Percentiles rank a stretch among this genome's conserved stretches.
Conservation (phyloP, 352 stramenopile genomes). For the Stephanocyclus meneghinianus region DNA sequence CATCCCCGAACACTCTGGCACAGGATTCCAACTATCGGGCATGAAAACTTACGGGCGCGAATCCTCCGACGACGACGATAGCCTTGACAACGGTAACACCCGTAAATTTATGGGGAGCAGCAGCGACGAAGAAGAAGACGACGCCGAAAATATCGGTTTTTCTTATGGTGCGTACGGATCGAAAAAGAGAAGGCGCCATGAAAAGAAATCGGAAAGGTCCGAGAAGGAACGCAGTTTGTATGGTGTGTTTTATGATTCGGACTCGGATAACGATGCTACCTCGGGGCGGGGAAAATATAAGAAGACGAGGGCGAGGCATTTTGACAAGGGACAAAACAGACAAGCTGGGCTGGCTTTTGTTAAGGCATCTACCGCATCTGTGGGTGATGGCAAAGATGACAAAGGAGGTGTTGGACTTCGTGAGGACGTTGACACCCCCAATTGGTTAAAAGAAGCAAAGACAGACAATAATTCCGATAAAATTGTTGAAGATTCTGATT, state of each 20-base stretch:
- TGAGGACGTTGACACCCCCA: neutral
- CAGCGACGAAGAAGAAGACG: conserved; percentile 13
- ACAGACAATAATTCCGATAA: too few relatives aligned
- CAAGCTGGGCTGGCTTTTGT: conserved; percentile 49
- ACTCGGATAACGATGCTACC: conserved; percentile 24
- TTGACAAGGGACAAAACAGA: conserved; percentile 37
- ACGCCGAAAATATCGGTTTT: conserved; percentile 3
- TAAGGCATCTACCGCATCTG: conserved; percentile 30
- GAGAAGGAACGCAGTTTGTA: conserved; percentile 48
- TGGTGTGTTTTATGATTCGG: conserved; percentile 49
- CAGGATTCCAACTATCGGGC: conserved; percentile 10
- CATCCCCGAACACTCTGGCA: conserved; percentile 7
- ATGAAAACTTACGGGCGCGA: neutral
- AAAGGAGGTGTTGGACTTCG: neutral
- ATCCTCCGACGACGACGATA: neutral
- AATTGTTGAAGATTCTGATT: neutral
- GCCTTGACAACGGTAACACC: neutral
- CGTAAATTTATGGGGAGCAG: neutral
- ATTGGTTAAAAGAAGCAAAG: neutral
- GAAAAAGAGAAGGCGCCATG: conserved; percentile 13
- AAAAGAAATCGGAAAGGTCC: neutral
- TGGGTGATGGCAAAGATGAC: neutral
- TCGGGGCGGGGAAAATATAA: neutral
- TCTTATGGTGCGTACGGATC: conserved; percentile 31
- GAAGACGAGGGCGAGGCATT: conserved; percentile 23